Conservation (phyloP, 805 yeast genomes). For the Candida xiaguanensis region DNA sequence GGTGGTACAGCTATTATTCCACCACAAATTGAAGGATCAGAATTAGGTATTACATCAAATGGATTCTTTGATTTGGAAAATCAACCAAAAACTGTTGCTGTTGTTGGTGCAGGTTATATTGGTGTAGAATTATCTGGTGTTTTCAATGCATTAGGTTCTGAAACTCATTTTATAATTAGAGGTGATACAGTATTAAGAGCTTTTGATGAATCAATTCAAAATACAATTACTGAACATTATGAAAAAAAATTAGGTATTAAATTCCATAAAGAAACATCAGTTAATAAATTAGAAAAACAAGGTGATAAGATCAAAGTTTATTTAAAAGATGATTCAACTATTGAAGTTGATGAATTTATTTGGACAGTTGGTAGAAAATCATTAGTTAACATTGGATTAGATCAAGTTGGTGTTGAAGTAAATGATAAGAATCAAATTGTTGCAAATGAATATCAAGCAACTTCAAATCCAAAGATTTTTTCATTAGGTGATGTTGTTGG, state of each 20-base stretch:
- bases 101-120: slow-evolving; percentile 98
- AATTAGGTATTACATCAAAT: slow-evolving; percentile 81
- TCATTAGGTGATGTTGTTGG: slow-evolving; percentile 96
- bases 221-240: slow-evolving; percentile 76
- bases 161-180: slow-evolving; percentile 84
- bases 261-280: slow-evolving; percentile 64
- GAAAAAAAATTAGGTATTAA: slow-evolving; percentile 71
- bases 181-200: slow-evolving; percentile 87
- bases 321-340: slow-evolving; percentile 33
- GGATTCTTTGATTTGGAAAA: slow-evolving; percentile 78
- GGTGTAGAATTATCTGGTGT: slow-evolving; percentile 96
- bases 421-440: slow-evolving; percentile 59
- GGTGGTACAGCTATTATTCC: slow-evolving; percentile 87
- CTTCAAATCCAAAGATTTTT: slow-evolving; percentile 65
- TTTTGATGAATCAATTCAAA: slow-evolving; percentile 79
- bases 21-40: slow-evolving; percentile 68
- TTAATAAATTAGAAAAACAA: slow-evolving; percentile 31
- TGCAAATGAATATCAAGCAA: slow-evolving; percentile 86
- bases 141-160: slow-evolving; percentile 81
- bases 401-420: slow-evolving; percentile 66
- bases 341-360: slow-evolving; percentile 70
- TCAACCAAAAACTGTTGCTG: slow-evolving; percentile 90
- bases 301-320: slow-evolving; percentile 35
- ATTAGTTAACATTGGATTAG: slow-evolving; percentile 68
- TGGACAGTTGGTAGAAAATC: slow-evolving; percentile 96